These are phyloP conservation scores for Rhizopus arrhizus DNA, from an alignment of 371 early-diverging fungal genomes.

Conservation along the genomic window DNA sequence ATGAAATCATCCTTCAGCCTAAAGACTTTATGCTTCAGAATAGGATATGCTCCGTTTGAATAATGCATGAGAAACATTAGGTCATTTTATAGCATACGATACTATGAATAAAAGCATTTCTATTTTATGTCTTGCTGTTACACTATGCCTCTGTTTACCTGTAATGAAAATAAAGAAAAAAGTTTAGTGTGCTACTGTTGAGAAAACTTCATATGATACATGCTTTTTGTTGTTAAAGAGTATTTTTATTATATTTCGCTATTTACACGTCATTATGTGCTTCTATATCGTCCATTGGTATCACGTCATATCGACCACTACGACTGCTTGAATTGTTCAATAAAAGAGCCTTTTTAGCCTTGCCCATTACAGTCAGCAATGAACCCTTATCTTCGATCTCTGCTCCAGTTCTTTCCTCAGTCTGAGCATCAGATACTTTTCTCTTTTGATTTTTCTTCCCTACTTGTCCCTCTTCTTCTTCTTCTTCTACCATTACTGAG, in stretches of 20 bases:
- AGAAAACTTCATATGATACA: too few species aligned
- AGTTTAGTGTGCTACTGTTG: too few species aligned
- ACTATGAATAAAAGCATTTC: too few species aligned
- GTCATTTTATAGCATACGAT: too few species aligned
- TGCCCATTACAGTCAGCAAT: slow-evolving; percentile 38
- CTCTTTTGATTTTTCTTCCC: slow-evolving; percentile 15
- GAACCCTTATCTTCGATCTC: slow-evolving; percentile 29
- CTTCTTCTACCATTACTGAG: slow-evolving; percentile 13
- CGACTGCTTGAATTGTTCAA: slow-evolving; percentile 27
- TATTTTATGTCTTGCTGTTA: too few species aligned
- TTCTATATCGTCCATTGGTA: slow-evolving; percentile 40
- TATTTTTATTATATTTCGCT: not conserved
- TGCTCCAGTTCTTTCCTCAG: slow-evolving; percentile 1
- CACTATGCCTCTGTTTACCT: too few species aligned
- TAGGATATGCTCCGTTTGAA: too few species aligned
- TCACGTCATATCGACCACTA: slow-evolving; percentile 38
- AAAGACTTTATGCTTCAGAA: too few species aligned
- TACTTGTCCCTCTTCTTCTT: slow-evolving; percentile 8
- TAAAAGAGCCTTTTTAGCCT: slow-evolving; percentile 37
- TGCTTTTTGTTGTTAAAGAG: too few species aligned
- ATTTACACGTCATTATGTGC: slow-evolving; percentile 6
- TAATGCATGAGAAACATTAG: too few species aligned
- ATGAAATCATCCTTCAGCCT: too few species aligned
- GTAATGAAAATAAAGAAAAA: too few species aligned
- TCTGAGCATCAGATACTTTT: slow-evolving; percentile 24